Evolutionary conservation across 371 early-diverging fungal species (phyloP).

Genomic region (Mortierella sp.): DNA sequence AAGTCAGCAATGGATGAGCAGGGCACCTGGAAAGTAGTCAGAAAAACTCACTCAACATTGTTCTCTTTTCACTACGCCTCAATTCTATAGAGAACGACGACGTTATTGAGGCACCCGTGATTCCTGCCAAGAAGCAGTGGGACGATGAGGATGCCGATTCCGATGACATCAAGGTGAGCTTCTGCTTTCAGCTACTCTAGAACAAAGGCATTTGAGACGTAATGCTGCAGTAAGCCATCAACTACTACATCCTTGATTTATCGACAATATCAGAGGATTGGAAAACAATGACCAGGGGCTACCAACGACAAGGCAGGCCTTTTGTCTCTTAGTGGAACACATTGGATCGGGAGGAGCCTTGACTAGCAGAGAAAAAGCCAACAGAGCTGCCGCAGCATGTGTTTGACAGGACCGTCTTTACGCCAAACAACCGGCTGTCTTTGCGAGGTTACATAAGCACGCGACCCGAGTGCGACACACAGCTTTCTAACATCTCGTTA

Average conservation of each 20-base stretch:
- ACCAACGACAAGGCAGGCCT: no score
- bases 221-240: neutral
- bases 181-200: neutral
- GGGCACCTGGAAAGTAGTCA: neutral
- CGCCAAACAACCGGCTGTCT: neutral
- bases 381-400: neutral
- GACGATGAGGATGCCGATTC: conserved; percentile 90
- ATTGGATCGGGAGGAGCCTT: neutral
- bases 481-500: neutral
- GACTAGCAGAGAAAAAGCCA: neutral
- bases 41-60: neutral
- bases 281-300: neutral
- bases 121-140: conserved; percentile 76
- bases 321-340: neutral
- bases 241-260: neutral
- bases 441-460: no score
- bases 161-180: conserved; percentile 69
- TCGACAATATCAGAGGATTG: neutral
- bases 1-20: neutral
- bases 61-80: neutral
- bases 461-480: neutral
- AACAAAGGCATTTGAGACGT: neutral
- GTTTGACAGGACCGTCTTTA: neutral
- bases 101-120: conserved; percentile 59
- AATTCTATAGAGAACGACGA: conserved; percentile 56